phyloP scores from a whole-genome alignment of 768 basidiomycete genomes.

The Symmetrospora coprosmae region DNA sequence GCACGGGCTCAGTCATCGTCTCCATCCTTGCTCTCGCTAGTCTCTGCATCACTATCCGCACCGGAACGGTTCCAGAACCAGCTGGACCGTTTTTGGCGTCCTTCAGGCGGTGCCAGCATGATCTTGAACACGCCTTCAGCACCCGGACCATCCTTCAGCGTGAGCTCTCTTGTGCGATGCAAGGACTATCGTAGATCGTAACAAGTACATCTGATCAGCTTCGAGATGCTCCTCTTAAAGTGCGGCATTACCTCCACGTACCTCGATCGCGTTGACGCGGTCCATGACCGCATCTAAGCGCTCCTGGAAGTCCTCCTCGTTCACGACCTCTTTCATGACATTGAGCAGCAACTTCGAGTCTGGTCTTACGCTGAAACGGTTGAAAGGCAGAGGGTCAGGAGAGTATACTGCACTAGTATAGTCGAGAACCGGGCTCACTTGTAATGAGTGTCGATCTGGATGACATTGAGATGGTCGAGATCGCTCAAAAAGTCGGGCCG shows the following conservation, averaged over 20 bases:
- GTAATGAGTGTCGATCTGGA: slow-evolving; percentile 52
- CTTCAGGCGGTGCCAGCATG: not conserved
- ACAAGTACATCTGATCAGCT: not conserved
- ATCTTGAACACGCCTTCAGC: slow-evolving; percentile 22
- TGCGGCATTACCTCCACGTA: not conserved
- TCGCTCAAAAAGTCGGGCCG: slow-evolving; percentile 61
- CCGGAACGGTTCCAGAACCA: no score
- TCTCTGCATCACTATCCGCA: no score
- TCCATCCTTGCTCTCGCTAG: no score
- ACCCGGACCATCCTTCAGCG: slow-evolving; percentile 4
- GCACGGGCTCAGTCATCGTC: no score
- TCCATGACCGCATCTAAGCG: slow-evolving; percentile 15
- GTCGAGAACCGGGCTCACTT: slow-evolving; percentile 37
- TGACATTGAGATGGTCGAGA: slow-evolving; percentile 56
- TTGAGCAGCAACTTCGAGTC: slow-evolving; percentile 65
- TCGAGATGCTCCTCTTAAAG: not conserved
- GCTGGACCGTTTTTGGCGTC: not conserved
- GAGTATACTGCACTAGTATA: not conserved
- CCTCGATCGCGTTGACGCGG: not conserved
- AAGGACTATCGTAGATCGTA: slow-evolving; percentile 47
- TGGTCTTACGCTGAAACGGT: slow-evolving; percentile 58
- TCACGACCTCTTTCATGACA: slow-evolving; percentile 56
- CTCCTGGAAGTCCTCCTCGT: slow-evolving; percentile 67
- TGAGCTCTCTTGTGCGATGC: slow-evolving; percentile 45
- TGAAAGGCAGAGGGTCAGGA: slow-evolving; percentile 21